phyloP scores from a whole-genome alignment of 1,284 basidiomycete genomes.

The Boletus calvinii region DNA sequence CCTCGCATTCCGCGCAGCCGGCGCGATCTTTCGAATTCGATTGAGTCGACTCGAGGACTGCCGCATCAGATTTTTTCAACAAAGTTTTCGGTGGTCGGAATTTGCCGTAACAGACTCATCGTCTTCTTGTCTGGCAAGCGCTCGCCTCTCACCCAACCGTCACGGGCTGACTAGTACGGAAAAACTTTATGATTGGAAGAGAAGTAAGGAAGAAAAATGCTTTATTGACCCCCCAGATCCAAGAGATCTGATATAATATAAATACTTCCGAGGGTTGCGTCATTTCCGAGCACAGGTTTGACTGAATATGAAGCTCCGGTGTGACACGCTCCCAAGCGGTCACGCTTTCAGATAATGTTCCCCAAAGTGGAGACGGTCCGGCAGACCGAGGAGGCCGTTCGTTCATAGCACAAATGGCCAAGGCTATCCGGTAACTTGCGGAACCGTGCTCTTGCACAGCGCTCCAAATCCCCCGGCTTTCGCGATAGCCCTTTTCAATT shows the following conservation, averaged over 20 bases:
- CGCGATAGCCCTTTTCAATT: slow-evolving; percentile 64
- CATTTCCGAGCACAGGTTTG: slow-evolving; percentile 33
- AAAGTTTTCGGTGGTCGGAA: slow-evolving; percentile 4
- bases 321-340: slow-evolving; percentile 23
- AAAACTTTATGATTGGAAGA: slow-evolving; percentile 8
- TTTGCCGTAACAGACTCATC: slow-evolving; percentile 7
- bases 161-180: neutral
- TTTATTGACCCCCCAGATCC: slow-evolving; percentile 19
- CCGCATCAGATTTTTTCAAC: neutral
- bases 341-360: slow-evolving; percentile 30
- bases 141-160: neutral
- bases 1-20: slow-evolving; percentile 2
- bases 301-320: slow-evolving; percentile 19
- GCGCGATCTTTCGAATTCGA: neutral
- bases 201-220: neutral
- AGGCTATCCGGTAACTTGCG: slow-evolving; percentile 7
- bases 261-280: slow-evolving; percentile 18
- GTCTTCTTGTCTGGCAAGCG: neutral
- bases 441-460: slow-evolving; percentile 10
- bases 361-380: slow-evolving; percentile 16
- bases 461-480: slow-evolving; percentile 45
- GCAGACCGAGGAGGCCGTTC: slow-evolving; percentile 9
- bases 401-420: neutral
- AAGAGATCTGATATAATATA: slow-evolving; percentile 14
- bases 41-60: neutral